Percentiles rank a stretch among this genome's conserved stretches.
Conservation (phyloP, 2,329 filamentous ascomycete genomes). For the Rutstroemia sp. region DNA sequence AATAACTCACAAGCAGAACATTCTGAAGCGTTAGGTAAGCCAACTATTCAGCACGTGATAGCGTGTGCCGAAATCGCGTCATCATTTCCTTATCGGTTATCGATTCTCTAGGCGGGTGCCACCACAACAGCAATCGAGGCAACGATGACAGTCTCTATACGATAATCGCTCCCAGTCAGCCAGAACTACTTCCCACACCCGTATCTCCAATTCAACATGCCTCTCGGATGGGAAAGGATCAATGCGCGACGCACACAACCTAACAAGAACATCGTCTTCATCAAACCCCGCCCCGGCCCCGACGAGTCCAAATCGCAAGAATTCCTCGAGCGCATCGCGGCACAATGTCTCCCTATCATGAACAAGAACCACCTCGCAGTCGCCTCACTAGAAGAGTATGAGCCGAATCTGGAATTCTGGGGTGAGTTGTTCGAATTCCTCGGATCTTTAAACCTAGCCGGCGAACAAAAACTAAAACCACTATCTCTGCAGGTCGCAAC, state of each 20-base stretch:
- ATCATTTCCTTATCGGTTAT: too few species aligned
- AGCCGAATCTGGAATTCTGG: constrained; percentile 72
- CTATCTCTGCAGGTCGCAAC: constrained; percentile 59
- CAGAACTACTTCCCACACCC: not conserved
- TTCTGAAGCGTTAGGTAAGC: too few species aligned
- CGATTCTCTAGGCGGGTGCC: too few species aligned
- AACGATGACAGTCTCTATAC: too few species aligned
- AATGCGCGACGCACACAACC: constrained; percentile 70
- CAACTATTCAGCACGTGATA: too few species aligned
- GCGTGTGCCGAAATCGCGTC: too few species aligned
- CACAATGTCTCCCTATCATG: constrained; percentile 72
- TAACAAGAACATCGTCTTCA: constrained; percentile 75
- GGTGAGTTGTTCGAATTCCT: constrained; percentile 13
- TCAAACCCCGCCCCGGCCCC: constrained; percentile 65
- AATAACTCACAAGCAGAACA: too few species aligned
- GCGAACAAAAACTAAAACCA: not conserved
- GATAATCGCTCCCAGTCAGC: not conserved
- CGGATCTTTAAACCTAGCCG: not conserved
- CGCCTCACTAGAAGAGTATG: constrained; percentile 71
- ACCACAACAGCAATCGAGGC: too few species aligned
- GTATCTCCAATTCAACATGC: constrained; percentile 44
- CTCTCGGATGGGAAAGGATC: constrained; percentile 68
- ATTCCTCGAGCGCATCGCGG: constrained; percentile 70
- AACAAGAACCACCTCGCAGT: constrained; percentile 56
- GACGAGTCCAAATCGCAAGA: constrained; percentile 57